A percentile compares a stretch with the other conserved stretches of the same genome.
These are phyloP conservation scores for Hevea brasiliensis DNA, from an alignment of 345 rosid species.

Conservation along the genomic window DNA sequence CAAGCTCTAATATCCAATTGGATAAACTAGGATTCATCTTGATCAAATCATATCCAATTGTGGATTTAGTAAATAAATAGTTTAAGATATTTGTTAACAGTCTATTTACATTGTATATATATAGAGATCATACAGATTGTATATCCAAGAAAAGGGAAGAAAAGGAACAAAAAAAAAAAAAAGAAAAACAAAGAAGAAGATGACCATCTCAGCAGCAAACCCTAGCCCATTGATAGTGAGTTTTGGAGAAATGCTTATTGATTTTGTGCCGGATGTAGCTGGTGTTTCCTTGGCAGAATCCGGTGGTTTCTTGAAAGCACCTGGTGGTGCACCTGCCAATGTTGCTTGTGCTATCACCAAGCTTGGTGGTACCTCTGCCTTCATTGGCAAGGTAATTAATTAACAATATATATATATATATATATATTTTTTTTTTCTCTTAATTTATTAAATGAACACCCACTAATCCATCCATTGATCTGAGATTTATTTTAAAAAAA, in stretches of 20 bases:
- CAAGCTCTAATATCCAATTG: no score
- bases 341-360: conserved; percentile 74
- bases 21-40: no score
- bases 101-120: no score
- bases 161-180: not conserved
- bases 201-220: not conserved
- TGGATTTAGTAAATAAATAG: no score
- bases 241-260: conserved; percentile 82
- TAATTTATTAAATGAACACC: not conserved
- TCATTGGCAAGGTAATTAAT: conserved; percentile 55
- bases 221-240: conserved; percentile 35
- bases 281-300: conserved; percentile 75
- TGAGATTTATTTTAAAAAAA: no score
- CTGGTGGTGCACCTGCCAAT: conserved; percentile 80
- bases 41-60: no score
- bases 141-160: no score
- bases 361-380: conserved; percentile 65
- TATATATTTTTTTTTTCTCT: no score
- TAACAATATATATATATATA: no score
- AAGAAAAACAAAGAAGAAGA: not conserved
- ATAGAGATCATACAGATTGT: no score
- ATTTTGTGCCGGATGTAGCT: conserved; percentile 66
- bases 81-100: no score
- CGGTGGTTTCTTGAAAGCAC: conserved; percentile 61
- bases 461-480: no score